Conservation (phyloP, 306 rosid species). For the Morella rubra region DNA sequence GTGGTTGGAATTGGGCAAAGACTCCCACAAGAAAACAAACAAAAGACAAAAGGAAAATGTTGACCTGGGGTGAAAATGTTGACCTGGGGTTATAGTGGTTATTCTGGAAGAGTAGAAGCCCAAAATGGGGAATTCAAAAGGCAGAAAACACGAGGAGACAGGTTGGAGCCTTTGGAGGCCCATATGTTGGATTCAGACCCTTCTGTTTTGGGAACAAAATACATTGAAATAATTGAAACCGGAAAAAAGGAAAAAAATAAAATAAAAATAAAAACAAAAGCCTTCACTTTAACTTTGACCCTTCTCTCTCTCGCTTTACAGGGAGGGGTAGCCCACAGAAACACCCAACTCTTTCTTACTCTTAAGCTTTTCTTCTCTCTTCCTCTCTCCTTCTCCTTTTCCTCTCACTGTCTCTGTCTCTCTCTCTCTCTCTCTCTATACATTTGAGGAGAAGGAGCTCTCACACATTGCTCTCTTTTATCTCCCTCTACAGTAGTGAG, state of each 20-base stretch:
- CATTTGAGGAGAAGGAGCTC: conserved; percentile 34
- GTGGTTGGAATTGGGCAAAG: conserved; percentile 4
- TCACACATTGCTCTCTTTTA: conserved; percentile 21
- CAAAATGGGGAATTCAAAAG: conserved; percentile 15
- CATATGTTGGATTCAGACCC: conserved; percentile 39
- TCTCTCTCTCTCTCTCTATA: conserved; percentile 35
- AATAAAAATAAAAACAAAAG: conserved; percentile 10
- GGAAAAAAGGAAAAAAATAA: neutral
- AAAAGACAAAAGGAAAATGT: neutral
- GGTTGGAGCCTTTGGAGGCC: conserved; percentile 36
- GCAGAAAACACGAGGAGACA: conserved; percentile 37
- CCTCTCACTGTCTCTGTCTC: conserved; percentile 11
- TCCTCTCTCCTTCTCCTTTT: neutral
- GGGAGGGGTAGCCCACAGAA: conserved; percentile 36
- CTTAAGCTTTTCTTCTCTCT: conserved; percentile 14
- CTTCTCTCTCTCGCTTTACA: neutral
- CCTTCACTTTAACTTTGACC: conserved; percentile 36
- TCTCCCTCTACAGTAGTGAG: conserved; percentile 32
- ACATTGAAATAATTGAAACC: conserved; percentile 39
- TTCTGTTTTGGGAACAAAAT: conserved; percentile 35
- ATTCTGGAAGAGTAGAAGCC: conserved; percentile 20
- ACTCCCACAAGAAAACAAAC: neutral
- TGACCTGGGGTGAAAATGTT: conserved; percentile 6
- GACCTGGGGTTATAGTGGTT: conserved; percentile 15
- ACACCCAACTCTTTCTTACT: conserved; percentile 29